Evolutionary conservation across 257 asterid genomes (phyloP).

Genomic region (Datura wrightii): DNA sequence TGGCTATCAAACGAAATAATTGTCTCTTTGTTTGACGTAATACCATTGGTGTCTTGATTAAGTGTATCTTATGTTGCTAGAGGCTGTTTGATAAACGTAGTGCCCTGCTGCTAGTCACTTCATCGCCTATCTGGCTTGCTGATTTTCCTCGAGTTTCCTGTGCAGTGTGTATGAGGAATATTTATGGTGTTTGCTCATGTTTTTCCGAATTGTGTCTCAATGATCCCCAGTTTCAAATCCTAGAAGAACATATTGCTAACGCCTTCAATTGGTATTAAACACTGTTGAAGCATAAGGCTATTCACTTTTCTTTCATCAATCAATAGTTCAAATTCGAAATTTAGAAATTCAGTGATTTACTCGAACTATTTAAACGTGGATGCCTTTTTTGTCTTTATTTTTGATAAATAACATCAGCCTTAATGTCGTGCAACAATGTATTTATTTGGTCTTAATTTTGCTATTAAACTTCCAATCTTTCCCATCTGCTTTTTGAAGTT

Average conservation of each 20-base stretch:
- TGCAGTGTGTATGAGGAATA: not conserved
- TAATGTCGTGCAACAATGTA: not conserved
- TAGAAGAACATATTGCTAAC: not conserved
- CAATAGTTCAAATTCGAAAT: not conserved
- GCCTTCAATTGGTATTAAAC: not conserved
- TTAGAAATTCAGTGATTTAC: not conserved
- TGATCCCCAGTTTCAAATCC: not conserved
- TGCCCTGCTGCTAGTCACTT: not conserved
- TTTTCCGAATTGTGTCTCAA: not conserved
- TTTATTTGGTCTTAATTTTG: not conserved
- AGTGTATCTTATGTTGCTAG: not conserved
- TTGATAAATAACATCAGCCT: not conserved
- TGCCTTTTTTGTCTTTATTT: not conserved
- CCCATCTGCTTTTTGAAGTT: constrained; percentile 3
- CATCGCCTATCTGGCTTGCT: not conserved
- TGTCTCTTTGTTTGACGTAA: not conserved
- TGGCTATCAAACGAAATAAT: not conserved
- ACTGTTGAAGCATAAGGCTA: constrained; percentile 18
- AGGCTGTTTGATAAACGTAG: not conserved
- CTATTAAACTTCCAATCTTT: not conserved
- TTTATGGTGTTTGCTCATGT: not conserved
- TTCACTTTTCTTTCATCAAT: not conserved
- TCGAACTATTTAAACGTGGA: not conserved
- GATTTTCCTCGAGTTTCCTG: not conserved
- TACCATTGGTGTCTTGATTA: not conserved